Evolutionary conservation across 2,329 filamentous ascomycete genomes (phyloP).

Genomic region (Diaporthe helianthi): DNA sequence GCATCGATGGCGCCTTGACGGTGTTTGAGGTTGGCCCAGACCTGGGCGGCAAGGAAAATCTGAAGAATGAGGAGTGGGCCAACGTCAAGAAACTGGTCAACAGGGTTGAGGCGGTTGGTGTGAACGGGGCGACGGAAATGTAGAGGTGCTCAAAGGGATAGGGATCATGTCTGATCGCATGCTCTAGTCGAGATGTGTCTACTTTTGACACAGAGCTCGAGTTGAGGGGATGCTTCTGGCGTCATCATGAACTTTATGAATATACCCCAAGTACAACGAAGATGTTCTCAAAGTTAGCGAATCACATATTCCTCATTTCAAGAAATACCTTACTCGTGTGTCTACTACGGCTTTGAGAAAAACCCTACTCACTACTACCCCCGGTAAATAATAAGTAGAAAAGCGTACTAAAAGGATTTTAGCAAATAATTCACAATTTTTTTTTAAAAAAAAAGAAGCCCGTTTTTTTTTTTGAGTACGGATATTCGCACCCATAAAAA

Average conservation of each 20-base stretch:
- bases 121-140: conserved; percentile 55
- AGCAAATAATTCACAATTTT: no score
- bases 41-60: conserved; percentile 82
- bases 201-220: conserved; percentile 23
- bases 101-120: conserved; percentile 70
- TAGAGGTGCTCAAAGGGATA: conserved; percentile 36
- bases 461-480: no score
- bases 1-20: conserved; percentile 87
- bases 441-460: no score
- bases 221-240: conserved; percentile 15
- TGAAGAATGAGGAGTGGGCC: conserved; percentile 89
- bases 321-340: not conserved
- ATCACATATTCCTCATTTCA: not conserved
- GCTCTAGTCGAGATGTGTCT: conserved; percentile 2
- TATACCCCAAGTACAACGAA: conserved; percentile 32
- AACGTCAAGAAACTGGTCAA: conserved; percentile 89
- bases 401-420: no score
- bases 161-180: conserved; percentile 14
- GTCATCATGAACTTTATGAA: conserved; percentile 31
- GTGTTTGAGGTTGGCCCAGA: conserved; percentile 90
- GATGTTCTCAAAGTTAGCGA: conserved; percentile 5
- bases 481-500: no score
- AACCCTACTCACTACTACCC: no score
- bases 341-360: no score
- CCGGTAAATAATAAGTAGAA: no score